These are phyloP conservation scores for Fusarium guadeloupense DNA, from an alignment of 2,329 filamentous ascomycete species.

Conservation along the genomic window DNA sequence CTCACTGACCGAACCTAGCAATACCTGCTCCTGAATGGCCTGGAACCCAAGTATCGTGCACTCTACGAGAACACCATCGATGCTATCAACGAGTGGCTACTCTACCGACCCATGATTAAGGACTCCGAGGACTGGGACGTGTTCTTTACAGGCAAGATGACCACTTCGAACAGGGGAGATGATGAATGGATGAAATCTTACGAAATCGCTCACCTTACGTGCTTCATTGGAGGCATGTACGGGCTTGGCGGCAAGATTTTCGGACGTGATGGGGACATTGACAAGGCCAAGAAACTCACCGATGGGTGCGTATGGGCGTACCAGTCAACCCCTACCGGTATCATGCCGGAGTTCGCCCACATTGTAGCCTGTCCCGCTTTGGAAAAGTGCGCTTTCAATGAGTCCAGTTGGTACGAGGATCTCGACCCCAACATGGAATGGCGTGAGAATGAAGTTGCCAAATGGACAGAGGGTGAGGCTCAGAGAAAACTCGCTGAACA, in stretches of 20 bases:
- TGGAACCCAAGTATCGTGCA: conserved; percentile 74
- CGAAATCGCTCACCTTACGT: conserved; percentile 70
- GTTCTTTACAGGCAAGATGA: conserved; percentile 75
- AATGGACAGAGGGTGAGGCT: conserved; percentile 57
- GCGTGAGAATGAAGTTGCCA: conserved; percentile 54
- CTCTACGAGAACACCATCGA: conserved; percentile 76
- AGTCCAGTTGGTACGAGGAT: conserved; percentile 58
- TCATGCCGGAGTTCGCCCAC: conserved; percentile 69
- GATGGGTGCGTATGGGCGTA: conserved; percentile 78
- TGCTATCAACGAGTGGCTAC: conserved; percentile 75
- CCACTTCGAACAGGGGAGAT: conserved; percentile 54
- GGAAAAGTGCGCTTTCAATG: conserved; percentile 61
- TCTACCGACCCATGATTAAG: conserved; percentile 80
- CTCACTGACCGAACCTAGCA: conserved; percentile 56
- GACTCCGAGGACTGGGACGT: conserved; percentile 72
- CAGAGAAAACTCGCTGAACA: conserved; percentile 45
- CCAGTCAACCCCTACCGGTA: conserved; percentile 64
- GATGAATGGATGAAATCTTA: conserved; percentile 60
- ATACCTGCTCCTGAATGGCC: conserved; percentile 79
- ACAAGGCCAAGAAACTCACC: conserved; percentile 69
- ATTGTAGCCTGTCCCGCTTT: conserved; percentile 57
- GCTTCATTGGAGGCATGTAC: conserved; percentile 77
- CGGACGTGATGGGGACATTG: conserved; percentile 65
- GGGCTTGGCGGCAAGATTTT: conserved; percentile 72
- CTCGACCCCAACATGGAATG: conserved; percentile 58